Evolutionary conservation across 305 asterid genomes (phyloP).

Genomic region (Fraxinus sp.): DNA sequence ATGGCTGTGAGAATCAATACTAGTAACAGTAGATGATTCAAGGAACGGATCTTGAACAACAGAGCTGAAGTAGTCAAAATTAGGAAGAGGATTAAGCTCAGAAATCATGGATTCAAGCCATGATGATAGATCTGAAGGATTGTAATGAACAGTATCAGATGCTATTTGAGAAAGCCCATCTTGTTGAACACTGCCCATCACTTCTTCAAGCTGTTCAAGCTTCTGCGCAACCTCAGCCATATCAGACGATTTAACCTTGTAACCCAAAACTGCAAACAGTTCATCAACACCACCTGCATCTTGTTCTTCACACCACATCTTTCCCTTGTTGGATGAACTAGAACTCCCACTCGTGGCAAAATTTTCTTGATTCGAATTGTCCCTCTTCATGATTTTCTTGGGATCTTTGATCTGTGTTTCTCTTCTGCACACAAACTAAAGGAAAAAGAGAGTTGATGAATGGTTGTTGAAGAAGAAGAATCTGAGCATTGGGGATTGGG

Average conservation of each 20-base stretch:
- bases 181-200: constrained; percentile 43
- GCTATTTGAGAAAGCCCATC: constrained; percentile 53
- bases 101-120: constrained; percentile 81
- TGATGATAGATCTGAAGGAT: constrained; percentile 80
- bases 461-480: constrained; percentile 24
- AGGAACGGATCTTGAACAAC: constrained; percentile 36
- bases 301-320: constrained; percentile 53
- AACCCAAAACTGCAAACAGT: constrained; percentile 61
- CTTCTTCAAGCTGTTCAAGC: constrained; percentile 62
- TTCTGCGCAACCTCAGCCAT: constrained; percentile 74
- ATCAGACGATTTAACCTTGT: constrained; percentile 57
- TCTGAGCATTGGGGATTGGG: constrained; percentile 43
- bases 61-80: constrained; percentile 25
- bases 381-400: constrained; percentile 36
- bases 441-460: constrained; percentile 13
- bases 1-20: constrained; percentile 21
- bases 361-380: constrained; percentile 28
- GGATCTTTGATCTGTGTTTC: not conserved
- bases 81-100: constrained; percentile 48
- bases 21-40: constrained; percentile 38
- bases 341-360: constrained; percentile 29
- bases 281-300: constrained; percentile 56
- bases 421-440: not conserved
- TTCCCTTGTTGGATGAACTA: constrained; percentile 37
- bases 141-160: constrained; percentile 60